phyloP scores from a whole-genome alignment of 23 red algal genomes.

The Gracilaria gracilis region DNA sequence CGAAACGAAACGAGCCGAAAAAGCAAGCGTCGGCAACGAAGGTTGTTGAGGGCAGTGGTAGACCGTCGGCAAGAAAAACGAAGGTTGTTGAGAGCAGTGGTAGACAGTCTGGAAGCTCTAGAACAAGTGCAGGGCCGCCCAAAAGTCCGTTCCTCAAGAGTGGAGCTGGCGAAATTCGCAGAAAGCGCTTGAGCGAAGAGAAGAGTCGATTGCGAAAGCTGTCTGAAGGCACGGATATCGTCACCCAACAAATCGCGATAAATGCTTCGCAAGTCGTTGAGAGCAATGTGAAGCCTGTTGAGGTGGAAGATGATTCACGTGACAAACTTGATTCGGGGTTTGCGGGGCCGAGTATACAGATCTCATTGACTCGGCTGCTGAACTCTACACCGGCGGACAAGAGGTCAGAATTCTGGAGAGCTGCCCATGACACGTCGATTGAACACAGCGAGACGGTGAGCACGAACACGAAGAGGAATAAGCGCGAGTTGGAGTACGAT shows the following conservation, averaged over 20 bases:
- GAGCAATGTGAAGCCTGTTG: neutral
- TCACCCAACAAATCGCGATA: neutral
- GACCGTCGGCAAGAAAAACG: neutral
- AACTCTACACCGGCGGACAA: too few species aligned
- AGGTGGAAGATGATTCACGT: too few species aligned
- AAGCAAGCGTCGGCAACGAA: neutral
- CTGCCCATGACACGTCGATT: too few species aligned
- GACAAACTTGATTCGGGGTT: neutral
- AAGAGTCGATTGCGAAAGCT: neutral
- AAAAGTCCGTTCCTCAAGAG: neutral
- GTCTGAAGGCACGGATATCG: neutral
- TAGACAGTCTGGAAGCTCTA: too few species aligned
- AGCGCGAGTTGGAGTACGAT: neutral
- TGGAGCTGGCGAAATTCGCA: neutral
- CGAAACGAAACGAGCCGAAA: neutral
- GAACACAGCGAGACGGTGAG: too few species aligned
- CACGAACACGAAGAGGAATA: too few species aligned
- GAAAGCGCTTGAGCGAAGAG: conserved; percentile 3
- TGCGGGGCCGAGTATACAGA: too few species aligned
- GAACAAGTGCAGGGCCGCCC: neutral
- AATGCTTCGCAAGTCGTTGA: too few species aligned
- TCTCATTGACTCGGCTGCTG: too few species aligned
- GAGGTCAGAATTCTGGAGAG: too few species aligned
- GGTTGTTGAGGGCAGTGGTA: too few species aligned
- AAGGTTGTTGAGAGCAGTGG: too few species aligned